phyloP scores from a whole-genome alignment of 2,329 filamentous ascomycete species.

The Calonectria leucothoes region DNA sequence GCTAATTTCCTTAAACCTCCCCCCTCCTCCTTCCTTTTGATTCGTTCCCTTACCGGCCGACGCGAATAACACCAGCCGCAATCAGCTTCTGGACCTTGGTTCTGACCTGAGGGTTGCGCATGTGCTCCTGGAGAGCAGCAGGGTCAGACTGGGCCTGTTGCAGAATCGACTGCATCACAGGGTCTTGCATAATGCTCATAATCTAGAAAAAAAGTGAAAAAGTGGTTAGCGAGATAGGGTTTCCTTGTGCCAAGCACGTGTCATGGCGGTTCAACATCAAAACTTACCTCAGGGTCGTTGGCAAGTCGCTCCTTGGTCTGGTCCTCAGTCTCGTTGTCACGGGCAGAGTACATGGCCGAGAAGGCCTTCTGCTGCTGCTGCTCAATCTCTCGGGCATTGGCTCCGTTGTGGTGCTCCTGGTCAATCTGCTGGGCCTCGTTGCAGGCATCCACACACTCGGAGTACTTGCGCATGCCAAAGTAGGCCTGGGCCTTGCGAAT shows the following conservation, averaged over 20 bases:
- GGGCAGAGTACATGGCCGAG: constrained; percentile 87
- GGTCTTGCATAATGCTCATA: constrained; percentile 91
- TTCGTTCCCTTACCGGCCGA: constrained; percentile 61
- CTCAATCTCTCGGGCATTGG: constrained; percentile 92
- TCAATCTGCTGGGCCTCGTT: constrained; percentile 84
- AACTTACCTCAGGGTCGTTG: constrained; percentile 87
- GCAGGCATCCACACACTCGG: constrained; percentile 91
- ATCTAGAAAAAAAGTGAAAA: constrained; percentile 62
- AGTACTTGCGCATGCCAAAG: constrained; percentile 98
- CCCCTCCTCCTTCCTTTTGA: no score
- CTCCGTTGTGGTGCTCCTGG: constrained; percentile 72
- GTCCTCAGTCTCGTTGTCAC: constrained; percentile 95
- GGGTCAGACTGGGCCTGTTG: constrained; percentile 97
- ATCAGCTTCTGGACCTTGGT: constrained; percentile 95
- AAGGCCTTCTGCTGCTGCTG: constrained; percentile 94
- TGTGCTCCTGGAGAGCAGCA: constrained; percentile 93
- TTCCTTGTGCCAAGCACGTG: background rate
- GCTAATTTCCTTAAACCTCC: constrained; percentile 23
- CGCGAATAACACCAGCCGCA: constrained; percentile 89
- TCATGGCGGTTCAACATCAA: constrained; percentile 24
- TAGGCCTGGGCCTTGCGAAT: constrained; percentile 96
- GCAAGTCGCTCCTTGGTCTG: constrained; percentile 92
- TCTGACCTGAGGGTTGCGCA: constrained; percentile 89
- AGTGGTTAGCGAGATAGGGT: constrained; percentile 39
- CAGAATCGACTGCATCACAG: constrained; percentile 96